Percentiles rank a stretch among this genome's conserved stretches.
phyloP scores from a whole-genome alignment of 2,329 filamentous ascomycete species.

The Sporothrix luriei region DNA sequence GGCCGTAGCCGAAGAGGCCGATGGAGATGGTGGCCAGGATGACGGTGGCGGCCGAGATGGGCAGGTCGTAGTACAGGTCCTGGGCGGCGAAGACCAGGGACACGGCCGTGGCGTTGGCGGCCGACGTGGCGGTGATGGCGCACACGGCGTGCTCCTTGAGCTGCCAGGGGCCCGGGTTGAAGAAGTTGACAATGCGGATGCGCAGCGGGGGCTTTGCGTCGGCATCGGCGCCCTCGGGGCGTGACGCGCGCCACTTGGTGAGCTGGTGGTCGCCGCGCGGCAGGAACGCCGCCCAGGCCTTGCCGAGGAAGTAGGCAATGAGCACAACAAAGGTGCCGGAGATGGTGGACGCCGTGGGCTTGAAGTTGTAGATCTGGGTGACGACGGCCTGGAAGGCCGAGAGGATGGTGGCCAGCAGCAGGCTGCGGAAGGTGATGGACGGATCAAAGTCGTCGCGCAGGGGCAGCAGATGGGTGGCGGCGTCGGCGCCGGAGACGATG shows the following conservation, averaged over 20 bases:
- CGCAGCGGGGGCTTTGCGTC: slow-evolving; percentile 48
- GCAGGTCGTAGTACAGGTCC: slow-evolving; percentile 55
- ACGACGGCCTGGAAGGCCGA: slow-evolving; percentile 59
- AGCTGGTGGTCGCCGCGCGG: slow-evolving; percentile 57
- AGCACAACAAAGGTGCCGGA: slow-evolving; percentile 60
- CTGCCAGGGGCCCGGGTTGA: slow-evolving; percentile 57
- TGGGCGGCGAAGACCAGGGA: slow-evolving; percentile 52
- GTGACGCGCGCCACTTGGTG: slow-evolving; percentile 49
- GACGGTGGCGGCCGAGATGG: slow-evolving; percentile 50
- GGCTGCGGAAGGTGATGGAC: slow-evolving; percentile 56
- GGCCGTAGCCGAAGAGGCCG: slow-evolving; percentile 58
- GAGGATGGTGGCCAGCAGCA: slow-evolving; percentile 54
- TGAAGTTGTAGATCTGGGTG: slow-evolving; percentile 57
- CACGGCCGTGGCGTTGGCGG: slow-evolving; percentile 52
- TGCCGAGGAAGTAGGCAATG: slow-evolving; percentile 59
- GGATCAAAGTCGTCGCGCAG: slow-evolving; percentile 57
- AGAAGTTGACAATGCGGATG: slow-evolving; percentile 48
- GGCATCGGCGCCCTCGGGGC: slow-evolving; percentile 39
- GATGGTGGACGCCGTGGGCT: slow-evolving; percentile 49
- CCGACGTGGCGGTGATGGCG: slow-evolving; percentile 57
- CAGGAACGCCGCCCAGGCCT: slow-evolving; percentile 51
- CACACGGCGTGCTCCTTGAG: slow-evolving; percentile 61
- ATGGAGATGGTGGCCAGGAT: slow-evolving; percentile 57
- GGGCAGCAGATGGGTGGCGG: slow-evolving; percentile 52
- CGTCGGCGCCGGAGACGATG: slow-evolving; percentile 57